These are phyloP conservation scores for Mallotus repandus DNA, from an alignment of 441 rosid genomes.

Conservation along the genomic window DNA sequence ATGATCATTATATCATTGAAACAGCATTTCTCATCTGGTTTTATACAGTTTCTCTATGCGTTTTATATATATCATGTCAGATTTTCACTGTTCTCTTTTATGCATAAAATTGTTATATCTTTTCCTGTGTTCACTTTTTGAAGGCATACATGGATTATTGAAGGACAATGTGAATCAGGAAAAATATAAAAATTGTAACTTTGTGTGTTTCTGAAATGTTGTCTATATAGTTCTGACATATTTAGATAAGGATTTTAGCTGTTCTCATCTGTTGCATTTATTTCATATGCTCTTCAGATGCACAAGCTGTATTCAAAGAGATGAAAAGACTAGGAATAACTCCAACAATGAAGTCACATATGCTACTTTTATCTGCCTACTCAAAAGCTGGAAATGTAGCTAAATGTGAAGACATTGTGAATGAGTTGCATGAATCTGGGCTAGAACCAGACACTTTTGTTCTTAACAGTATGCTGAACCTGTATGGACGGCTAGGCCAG, in stretches of 20 bases:
- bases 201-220: not conserved
- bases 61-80: no score
- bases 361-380: conserved; percentile 82
- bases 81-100: no score
- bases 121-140: no score
- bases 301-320: conserved; percentile 71
- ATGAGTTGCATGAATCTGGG: conserved; percentile 66
- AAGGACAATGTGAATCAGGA: not conserved
- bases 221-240: not conserved
- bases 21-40: no score
- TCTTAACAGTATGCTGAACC: conserved; percentile 75
- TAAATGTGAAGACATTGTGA: conserved; percentile 70
- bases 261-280: not conserved
- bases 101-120: no score
- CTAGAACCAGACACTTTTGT: conserved; percentile 78
- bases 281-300: conserved; percentile 44
- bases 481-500: conserved; percentile 77
- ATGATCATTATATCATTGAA: no score
- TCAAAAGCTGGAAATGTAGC: conserved; percentile 59
- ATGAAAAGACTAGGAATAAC: conserved; percentile 74
- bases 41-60: no score
- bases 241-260: not conserved
- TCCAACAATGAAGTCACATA: conserved; percentile 94
- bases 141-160: not conserved
- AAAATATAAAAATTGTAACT: not conserved